A percentile compares a stretch with the other conserved stretches of the same genome.
Conservation (phyloP, 495 filamentous ascomycete species). For the Hypoxylon lienhwacheense region DNA sequence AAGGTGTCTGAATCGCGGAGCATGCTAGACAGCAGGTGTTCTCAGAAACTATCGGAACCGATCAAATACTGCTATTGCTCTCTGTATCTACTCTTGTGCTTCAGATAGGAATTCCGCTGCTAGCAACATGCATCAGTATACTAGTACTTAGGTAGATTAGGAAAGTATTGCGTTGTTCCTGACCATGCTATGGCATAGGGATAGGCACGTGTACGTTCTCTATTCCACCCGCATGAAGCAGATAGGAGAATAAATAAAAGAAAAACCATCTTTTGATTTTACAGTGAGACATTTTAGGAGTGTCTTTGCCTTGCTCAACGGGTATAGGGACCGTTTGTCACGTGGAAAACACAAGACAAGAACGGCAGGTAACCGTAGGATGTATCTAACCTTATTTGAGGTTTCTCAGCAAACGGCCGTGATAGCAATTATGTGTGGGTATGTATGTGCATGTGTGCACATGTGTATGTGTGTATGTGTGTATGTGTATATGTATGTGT, state of each 20-base stretch:
- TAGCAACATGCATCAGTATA: too few species aligned
- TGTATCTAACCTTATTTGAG: constrained; percentile 41
- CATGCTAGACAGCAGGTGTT: too few species aligned
- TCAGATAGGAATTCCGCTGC: too few species aligned
- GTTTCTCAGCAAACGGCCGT: constrained; percentile 37
- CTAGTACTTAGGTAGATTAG: too few species aligned
- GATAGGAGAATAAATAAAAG: neutral
- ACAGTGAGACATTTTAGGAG: constrained; percentile 15
- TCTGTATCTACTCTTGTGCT: too few species aligned
- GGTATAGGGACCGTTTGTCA: constrained; percentile 39
- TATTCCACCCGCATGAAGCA: neutral
- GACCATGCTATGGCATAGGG: too few species aligned
- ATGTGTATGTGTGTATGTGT: constrained; percentile 5
- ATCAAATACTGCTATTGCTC: too few species aligned
- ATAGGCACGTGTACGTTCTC: neutral
- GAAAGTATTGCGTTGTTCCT: too few species aligned
- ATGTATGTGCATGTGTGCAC: constrained; percentile 1
- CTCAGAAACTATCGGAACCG: too few species aligned
- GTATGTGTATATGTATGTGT: constrained; percentile 6
- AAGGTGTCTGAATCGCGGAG: neutral
- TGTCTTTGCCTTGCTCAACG: constrained; percentile 18
- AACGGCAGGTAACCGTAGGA: constrained; percentile 38
- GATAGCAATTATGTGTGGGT: constrained; percentile 21
- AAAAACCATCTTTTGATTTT: constrained; percentile 2
- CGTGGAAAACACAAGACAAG: constrained; percentile 42